Evolutionary conservation across 176 grass and related monocot genomes (phyloP).

Genomic region (Calamus simplicifolius): DNA sequence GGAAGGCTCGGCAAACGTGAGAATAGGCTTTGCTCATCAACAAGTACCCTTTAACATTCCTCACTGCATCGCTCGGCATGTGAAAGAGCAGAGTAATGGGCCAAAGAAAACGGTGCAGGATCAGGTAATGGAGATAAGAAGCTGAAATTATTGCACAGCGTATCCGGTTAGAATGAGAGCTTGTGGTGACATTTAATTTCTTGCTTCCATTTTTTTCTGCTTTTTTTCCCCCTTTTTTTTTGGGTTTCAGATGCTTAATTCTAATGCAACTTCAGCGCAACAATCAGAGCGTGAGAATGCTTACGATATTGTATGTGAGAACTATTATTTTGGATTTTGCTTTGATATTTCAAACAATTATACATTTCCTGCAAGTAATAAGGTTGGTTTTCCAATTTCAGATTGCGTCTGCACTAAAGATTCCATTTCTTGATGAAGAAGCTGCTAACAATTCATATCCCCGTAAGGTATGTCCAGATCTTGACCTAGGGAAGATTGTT

Average conservation of each 20-base stretch:
- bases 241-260: conserved; percentile 59
- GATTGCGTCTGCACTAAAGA: conserved; percentile 86
- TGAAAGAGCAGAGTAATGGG: conserved; percentile 20
- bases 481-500: too few species aligned
- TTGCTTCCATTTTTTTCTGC: conserved; percentile 6
- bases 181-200: background rate
- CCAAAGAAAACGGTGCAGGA: conserved; percentile 37
- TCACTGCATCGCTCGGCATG: conserved; percentile 58
- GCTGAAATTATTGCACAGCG: too few species aligned
- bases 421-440: conserved; percentile 84
- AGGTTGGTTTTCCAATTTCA: conserved; percentile 11
- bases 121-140: conserved; percentile 34
- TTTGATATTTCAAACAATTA: background rate
- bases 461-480: conserved; percentile 43
- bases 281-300: conserved; percentile 68
- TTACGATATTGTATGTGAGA: conserved; percentile 72
- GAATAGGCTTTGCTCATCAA: conserved; percentile 76
- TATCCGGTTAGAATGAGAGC: too few species aligned
- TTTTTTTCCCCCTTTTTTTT: background rate
- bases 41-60: conserved; percentile 80
- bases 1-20: conserved; percentile 74
- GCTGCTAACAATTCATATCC: conserved; percentile 46
- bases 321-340: conserved; percentile 4
- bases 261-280: conserved; percentile 37
- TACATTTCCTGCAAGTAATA: conserved; percentile 8